These are phyloP conservation scores for Heritiera fomes DNA, from an alignment of 345 rosid species.

Conservation along the genomic window DNA sequence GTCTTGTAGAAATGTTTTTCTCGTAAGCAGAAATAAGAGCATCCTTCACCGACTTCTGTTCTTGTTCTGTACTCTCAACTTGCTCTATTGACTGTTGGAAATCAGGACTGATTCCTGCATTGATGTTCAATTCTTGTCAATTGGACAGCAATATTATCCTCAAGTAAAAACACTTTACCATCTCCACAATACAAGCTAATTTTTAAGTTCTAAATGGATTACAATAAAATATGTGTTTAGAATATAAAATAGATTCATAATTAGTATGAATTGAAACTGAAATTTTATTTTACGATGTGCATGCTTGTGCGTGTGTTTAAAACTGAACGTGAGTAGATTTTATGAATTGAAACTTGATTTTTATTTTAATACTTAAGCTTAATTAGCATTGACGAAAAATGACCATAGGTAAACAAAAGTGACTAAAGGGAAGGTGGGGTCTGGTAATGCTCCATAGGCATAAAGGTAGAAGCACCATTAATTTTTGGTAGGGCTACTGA, in stretches of 20 bases:
- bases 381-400: slow-evolving; percentile 1
- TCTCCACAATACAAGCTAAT: not conserved
- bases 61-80: slow-evolving; percentile 67
- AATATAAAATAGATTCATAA: too few species aligned
- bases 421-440: slow-evolving; percentile 32
- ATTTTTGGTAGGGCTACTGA: slow-evolving; percentile 25
- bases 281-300: not conserved
- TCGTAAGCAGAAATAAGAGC: slow-evolving; percentile 71
- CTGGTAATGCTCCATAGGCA: slow-evolving; percentile 20
- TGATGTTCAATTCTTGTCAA: not conserved
- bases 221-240: not conserved
- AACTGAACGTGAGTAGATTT: not conserved
- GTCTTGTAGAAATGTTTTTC: slow-evolving; percentile 73
- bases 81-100: slow-evolving; percentile 44
- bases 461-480: slow-evolving; percentile 32
- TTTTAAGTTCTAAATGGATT: not conserved
- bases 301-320: not conserved
- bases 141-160: not conserved
- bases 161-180: not conserved
- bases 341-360: not conserved
- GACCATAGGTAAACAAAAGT: slow-evolving; percentile 22
- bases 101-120: slow-evolving; percentile 71
- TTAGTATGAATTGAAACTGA: not conserved
- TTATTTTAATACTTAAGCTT: not conserved
- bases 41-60: slow-evolving; percentile 72